Evolutionary conservation across 345 rosid species (phyloP), one percentile per base, ranked within the genome.

Genomic region (Conringia planisiliqua): DNA sequence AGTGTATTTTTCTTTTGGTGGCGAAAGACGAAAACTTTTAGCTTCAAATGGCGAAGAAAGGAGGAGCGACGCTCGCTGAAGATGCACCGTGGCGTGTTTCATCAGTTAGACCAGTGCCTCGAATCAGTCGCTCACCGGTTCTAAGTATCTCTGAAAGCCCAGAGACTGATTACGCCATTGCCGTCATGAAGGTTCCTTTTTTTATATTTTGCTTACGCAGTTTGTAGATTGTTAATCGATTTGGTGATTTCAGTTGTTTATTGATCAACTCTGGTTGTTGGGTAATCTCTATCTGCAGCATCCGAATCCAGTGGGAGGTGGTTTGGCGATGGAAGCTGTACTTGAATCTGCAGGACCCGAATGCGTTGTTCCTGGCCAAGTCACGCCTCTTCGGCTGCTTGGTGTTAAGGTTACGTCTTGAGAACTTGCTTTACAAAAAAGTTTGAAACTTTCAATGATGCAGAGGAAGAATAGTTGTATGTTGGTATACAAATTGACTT

Each of bases 271-370:
- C 36, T 9, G 29, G 70, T 36, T 14, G 2, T 59, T 24, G 77
- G 8, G 3, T 65, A 5, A 13, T 47, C 1, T 57, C 39, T 62
- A 57, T 70, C n/a, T 76, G 76, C 80, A 88, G 96, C 89, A 88
- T 66, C 93, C 90, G 12, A 83, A 94, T 70, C 97, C 97, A 0
- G 76, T 94, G 2, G 97, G 92, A 46, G 85, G 82, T 75, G 97
- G 98, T 9, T 66, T 94, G 59, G 97, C 88, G 10, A 72, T 74
- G 48, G 95, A 82, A 13, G 98, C 97, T 0, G 74, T 89, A 2
- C 85, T 94, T 18, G 97, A 94, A 83, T 77, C 97, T 3, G 98
- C 96, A 0, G 96, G 98, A 7, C 91, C 97, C 2, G 97, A 91
- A 70, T 91, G 96, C 63, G 78, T 88, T 58, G 89, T 94, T 38